phyloP scores from a whole-genome alignment of 148 eudicot genomes.

The Cornus florida region DNA sequence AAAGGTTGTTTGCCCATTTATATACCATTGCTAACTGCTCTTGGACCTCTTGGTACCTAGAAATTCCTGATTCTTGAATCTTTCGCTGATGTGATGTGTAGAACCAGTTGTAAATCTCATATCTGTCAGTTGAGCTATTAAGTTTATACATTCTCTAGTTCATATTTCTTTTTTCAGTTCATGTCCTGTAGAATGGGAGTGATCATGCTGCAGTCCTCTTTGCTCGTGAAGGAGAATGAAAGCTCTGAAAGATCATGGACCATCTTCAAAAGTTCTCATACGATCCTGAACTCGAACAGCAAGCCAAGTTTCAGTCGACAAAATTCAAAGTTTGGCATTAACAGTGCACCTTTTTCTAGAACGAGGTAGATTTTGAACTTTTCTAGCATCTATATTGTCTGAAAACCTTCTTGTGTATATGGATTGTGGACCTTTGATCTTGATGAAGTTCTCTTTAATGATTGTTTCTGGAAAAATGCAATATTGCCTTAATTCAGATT shows the following conservation, averaged over 20 bases:
- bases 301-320: slow-evolving; percentile 16
- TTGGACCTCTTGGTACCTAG: not conserved
- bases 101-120: not conserved
- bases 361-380: slow-evolving; percentile 33
- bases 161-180: slow-evolving; percentile 13
- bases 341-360: slow-evolving; percentile 18
- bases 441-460: not conserved
- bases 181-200: slow-evolving; percentile 17
- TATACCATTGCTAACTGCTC: not conserved
- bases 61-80: not conserved
- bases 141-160: not conserved
- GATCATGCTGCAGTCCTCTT: slow-evolving; percentile 30
- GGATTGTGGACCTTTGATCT: not conserved
- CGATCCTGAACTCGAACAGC: slow-evolving; percentile 15
- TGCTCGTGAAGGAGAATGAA: slow-evolving; percentile 20
- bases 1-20: not conserved
- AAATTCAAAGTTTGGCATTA: slow-evolving; percentile 26
- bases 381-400: not conserved
- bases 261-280: slow-evolving; percentile 22
- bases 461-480: not conserved
- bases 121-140: not conserved
- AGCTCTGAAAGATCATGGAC: slow-evolving; percentile 19
- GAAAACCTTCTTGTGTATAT: not conserved
- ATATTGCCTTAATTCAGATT: not conserved
- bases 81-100: not conserved